Conservation (phyloP, 148 eudicot species). For the Chenopodium suecicum region DNA sequence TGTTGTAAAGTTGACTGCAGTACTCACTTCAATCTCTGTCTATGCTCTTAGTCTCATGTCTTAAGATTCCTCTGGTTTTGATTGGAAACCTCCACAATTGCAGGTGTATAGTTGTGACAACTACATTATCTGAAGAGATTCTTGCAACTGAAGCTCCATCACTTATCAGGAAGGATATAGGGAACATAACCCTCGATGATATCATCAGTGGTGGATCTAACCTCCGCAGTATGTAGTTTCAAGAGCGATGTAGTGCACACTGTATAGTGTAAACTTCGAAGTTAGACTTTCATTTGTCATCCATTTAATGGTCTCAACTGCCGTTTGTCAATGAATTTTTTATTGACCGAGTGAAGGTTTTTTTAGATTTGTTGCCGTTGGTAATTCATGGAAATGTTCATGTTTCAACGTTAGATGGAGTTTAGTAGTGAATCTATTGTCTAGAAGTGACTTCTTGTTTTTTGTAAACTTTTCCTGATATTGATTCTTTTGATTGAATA, state of each 20-base stretch:
- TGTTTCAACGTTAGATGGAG: conserved; percentile 7
- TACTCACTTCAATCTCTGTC: neutral
- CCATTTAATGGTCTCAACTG: neutral
- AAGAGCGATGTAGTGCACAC: conserved; percentile 29
- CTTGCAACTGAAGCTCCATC: conserved; percentile 72
- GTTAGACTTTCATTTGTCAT: conserved; percentile 19
- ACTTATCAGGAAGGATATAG: conserved; percentile 78
- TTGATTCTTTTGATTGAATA: neutral
- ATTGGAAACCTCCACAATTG: conserved; percentile 24
- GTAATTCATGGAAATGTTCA: neutral
- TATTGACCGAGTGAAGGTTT: neutral
- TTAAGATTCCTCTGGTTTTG: conserved; percentile 7
- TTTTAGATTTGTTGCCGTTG: neutral
- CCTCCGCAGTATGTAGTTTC: conserved; percentile 76
- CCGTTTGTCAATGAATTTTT: conserved; percentile 20
- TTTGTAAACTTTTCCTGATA: neutral
- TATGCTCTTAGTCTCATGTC: neutral
- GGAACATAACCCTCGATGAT: conserved; percentile 77
- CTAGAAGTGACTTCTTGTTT: conserved; percentile 9
- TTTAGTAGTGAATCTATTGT: conserved; percentile 3
- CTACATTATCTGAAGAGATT: conserved; percentile 77
- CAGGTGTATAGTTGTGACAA: conserved; percentile 98
- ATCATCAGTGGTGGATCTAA: conserved; percentile 84
- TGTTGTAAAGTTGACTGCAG: neutral
- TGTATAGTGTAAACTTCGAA: conserved; percentile 22